Conservation (phyloP, 2,329 filamentous ascomycete species). For the Penicillium sclerotiorum region DNA sequence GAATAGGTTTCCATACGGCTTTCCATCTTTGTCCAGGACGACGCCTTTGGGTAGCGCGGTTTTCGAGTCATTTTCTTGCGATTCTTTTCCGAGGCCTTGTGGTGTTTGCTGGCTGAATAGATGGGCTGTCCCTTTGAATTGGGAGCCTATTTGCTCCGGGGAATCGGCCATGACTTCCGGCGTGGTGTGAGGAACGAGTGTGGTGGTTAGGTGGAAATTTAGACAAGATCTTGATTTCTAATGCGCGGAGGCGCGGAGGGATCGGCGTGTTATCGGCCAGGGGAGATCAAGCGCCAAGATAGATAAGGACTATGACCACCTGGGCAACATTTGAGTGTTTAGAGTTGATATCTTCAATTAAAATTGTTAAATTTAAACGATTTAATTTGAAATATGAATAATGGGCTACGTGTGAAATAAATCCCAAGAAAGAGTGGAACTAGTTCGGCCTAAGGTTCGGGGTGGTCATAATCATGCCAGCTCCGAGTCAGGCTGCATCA, state of each 20-base stretch:
- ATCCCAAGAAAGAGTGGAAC: too few relatives aligned
- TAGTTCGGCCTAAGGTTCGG: too few relatives aligned
- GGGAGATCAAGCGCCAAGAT: background rate
- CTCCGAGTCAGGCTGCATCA: too few relatives aligned
- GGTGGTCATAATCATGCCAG: too few relatives aligned
- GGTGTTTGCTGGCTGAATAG: conserved; percentile 15
- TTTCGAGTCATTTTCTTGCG: conserved; percentile 27
- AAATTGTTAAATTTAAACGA: too few relatives aligned
- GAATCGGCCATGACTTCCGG: conserved; percentile 18
- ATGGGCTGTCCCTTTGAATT: conserved; percentile 8
- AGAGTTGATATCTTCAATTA: too few relatives aligned
- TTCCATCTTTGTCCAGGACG: conserved; percentile 54
- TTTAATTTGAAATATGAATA: too few relatives aligned
- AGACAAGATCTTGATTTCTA: conserved; percentile 21
- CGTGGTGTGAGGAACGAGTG: background rate
- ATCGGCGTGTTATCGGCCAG: conserved; percentile 5
- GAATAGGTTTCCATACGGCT: conserved; percentile 44
- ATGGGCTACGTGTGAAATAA: too few relatives aligned
- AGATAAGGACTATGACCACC: background rate
- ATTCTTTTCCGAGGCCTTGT: conserved; percentile 19
- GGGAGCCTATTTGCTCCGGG: conserved; percentile 27
- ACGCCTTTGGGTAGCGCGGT: conserved; percentile 48
- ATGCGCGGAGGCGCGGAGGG: conserved; percentile 11
- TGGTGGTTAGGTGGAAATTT: background rate
- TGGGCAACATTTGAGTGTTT: background rate